These are phyloP conservation scores for Purshia tridentata DNA, from an alignment of 306 rosid species.

Conservation along the genomic window DNA sequence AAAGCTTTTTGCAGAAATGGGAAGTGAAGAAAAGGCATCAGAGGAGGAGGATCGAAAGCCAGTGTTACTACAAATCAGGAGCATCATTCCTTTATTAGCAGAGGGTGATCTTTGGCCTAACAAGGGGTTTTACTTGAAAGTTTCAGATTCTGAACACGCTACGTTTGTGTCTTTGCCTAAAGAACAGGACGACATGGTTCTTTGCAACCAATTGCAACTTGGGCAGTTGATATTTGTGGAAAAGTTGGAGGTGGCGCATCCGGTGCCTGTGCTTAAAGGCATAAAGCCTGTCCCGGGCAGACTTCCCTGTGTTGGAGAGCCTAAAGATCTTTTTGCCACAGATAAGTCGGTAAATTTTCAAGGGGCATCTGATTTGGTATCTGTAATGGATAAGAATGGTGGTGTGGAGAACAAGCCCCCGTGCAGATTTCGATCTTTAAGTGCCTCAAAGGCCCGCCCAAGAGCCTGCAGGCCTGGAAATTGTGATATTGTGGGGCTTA, in stretches of 20 bases:
- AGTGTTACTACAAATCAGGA: constrained; percentile 28
- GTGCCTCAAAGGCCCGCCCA: constrained; percentile 10
- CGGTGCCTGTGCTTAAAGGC: constrained; percentile 31
- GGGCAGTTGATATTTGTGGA: constrained; percentile 37
- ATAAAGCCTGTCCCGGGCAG: constrained; percentile 27
- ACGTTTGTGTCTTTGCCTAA: constrained; percentile 38
- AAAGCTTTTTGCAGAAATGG: constrained; percentile 39
- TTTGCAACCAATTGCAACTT: constrained; percentile 30
- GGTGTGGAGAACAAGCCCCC: constrained; percentile 10
- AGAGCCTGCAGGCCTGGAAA: neutral
- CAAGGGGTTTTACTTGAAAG: constrained; percentile 37
- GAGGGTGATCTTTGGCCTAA: constrained; percentile 41
- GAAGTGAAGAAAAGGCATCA: neutral
- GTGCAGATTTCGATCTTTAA: constrained; percentile 14
- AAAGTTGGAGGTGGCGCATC: constrained; percentile 25
- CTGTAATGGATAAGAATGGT: neutral
- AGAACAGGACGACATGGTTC: constrained; percentile 35
- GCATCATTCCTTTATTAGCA: constrained; percentile 32
- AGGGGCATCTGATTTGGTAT: constrained; percentile 12
- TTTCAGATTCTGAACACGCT: constrained; percentile 40
- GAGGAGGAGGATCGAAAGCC: constrained; percentile 2
- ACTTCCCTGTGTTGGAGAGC: constrained; percentile 30
- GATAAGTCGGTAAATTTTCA: constrained; percentile 14
- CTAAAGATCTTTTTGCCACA: constrained; percentile 27
- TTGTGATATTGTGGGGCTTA: constrained; percentile 1